phyloP scores from a whole-genome alignment of 805 yeast genomes.

The Cyberlindnera maclurae region DNA sequence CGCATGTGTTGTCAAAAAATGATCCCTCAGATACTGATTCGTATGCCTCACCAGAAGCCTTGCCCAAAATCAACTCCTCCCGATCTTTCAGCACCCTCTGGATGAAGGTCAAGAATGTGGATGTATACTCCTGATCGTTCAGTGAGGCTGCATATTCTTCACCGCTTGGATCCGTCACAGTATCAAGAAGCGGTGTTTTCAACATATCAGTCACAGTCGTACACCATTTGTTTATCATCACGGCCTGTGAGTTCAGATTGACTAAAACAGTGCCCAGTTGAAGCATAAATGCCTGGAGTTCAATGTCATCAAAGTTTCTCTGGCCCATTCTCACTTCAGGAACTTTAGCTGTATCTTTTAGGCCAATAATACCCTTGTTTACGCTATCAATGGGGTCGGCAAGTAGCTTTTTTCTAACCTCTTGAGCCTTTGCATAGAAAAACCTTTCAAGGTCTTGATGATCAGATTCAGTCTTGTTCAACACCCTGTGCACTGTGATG shows the following conservation, averaged over 20 bases:
- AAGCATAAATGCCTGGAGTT: conserved; percentile 8
- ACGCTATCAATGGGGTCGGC: conserved; percentile 25
- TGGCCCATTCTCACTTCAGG: conserved; percentile 1
- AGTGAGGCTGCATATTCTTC: conserved; percentile 74
- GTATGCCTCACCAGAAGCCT: conserved; percentile 8
- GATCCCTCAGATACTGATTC: conserved; percentile 6
- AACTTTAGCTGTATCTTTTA: conserved; percentile 1
- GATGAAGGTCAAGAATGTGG: conserved; percentile 48
- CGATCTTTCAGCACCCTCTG: conserved; percentile 42
- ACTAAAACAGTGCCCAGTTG: conserved; percentile 13
- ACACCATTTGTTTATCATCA: conserved; percentile 45
- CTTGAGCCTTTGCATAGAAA: conserved; percentile 57
- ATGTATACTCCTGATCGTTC: conserved; percentile 66
- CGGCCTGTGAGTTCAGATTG: conserved; percentile 46
- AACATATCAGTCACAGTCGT: conserved; percentile 35
- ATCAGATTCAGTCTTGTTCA: conserved; percentile 24
- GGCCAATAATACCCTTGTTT: conserved; percentile 3
- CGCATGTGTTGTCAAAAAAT: conserved; percentile 7
- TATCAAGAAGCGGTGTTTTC: conserved; percentile 44
- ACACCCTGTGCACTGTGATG: conserved; percentile 12
- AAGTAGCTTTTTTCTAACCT: conserved; percentile 45
- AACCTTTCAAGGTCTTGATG: conserved; percentile 42
- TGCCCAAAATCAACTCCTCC: conserved; percentile 27
- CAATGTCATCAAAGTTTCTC: conserved; percentile 4
- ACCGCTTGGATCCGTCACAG: conserved; percentile 29